phyloP scores from a whole-genome alignment of 2,329 filamentous ascomycete genomes.

The Elsinoe arachidis region DNA sequence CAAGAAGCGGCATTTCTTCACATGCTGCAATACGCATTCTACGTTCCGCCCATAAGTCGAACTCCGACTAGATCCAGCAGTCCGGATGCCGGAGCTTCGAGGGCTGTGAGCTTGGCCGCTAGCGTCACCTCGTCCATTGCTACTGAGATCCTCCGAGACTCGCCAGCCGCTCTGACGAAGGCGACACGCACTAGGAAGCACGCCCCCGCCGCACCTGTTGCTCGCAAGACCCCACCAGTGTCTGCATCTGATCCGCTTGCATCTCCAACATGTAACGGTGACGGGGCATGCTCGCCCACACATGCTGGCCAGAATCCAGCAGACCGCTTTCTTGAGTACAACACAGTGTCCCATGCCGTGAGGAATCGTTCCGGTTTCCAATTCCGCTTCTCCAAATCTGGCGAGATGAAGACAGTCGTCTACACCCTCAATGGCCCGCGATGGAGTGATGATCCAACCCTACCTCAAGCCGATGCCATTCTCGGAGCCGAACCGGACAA shows the following conservation, averaged over 20 bases:
- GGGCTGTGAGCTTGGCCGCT: background rate
- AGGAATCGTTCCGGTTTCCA: constrained; percentile 15
- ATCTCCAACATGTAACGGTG: too few species aligned
- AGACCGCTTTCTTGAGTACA: constrained; percentile 21
- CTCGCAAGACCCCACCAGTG: background rate
- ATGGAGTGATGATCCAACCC: background rate
- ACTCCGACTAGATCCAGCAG: background rate
- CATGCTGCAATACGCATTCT: constrained; percentile 5
- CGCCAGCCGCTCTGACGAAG: background rate
- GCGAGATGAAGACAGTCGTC: constrained; percentile 16
- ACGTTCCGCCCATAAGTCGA: background rate
- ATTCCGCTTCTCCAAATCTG: background rate
- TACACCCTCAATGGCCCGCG: constrained; percentile 16
- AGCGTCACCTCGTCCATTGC: background rate
- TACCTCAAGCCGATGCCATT: background rate
- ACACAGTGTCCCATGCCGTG: constrained; percentile 16
- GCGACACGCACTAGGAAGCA: background rate
- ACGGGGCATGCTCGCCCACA: background rate
- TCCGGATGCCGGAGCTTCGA: background rate
- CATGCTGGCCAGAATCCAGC: constrained; percentile 15
- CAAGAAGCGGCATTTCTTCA: background rate
- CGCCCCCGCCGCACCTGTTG: background rate
- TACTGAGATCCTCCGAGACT: background rate
- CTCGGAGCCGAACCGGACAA: background rate
- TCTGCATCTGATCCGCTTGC: background rate